Evolutionary conservation across 2,329 filamentous ascomycete species (phyloP), one percentile per base, ranked within the genome.

Genomic region (Lachnellula arida): DNA sequence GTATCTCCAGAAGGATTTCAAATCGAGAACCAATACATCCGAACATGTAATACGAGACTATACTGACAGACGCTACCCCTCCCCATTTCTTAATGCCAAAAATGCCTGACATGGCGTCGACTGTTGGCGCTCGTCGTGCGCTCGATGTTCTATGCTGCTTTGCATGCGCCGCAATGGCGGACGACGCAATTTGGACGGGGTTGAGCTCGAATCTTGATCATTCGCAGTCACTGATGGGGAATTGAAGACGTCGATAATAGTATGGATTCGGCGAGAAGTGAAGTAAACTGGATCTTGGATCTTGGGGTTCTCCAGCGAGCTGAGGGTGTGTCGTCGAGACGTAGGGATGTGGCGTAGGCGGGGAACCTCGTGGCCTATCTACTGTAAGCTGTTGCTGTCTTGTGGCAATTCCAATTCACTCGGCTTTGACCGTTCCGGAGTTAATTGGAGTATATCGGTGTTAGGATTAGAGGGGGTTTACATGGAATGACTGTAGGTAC

Each of bases 61-160:
- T 61, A 79, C 81, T 72, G 74, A 85, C 81, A 68, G 75, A 75
- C 69, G 76, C 73, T 63, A 76, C 74, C 64, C 74, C 73, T 72
- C 82, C 83, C 67, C 84, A 77, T 70, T 81, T 85, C 28, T 32
- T 32, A 4, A 32, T 32, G 64, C 76, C 81, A 60, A 85, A 78
- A 64, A 85, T 80, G 60, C 78, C 76, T 60, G 81, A 75, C 81
- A 85, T 85, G 9, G 52, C 61, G 51, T 19, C 42, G 19, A 23
- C 11, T 22, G 19, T 23, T 19, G 42, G 42, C 12, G 12, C 42
- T 44, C n/a, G 5, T 14, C 22, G n/a, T 25, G 6, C 12, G 12
- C 42, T 19, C 39, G 9, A 42, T 5, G 42, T 19, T 44, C 42
- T 44, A 14, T 22, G 8, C 42, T 11, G 42, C 19, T 44, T 22